phyloP scores from a whole-genome alignment of 2,329 filamentous ascomycete genomes.

The Alternaria tenuissima region DNA sequence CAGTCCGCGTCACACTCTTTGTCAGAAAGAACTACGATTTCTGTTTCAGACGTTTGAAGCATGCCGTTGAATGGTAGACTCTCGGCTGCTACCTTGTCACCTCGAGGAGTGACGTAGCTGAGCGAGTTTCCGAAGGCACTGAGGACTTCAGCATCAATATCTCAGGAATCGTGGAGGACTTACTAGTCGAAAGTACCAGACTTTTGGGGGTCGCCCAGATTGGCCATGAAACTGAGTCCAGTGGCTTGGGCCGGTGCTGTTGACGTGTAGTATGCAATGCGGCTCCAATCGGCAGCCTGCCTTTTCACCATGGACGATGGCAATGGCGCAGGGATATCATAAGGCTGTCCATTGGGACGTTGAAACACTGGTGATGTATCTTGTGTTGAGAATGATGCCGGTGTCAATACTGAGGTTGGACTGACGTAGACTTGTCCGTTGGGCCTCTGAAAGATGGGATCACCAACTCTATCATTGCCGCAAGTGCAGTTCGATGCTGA shows the following conservation, averaged over 20 bases:
- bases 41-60: constrained; percentile 44
- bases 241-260: constrained; percentile 52
- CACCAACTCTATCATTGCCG: not conserved
- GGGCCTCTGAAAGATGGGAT: not conserved
- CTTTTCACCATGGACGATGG: constrained; percentile 1
- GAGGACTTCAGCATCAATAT: constrained; percentile 10
- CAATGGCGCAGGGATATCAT: not conserved
- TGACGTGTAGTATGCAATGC: constrained; percentile 60
- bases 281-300: constrained; percentile 48
- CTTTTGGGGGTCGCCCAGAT: constrained; percentile 61
- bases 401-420: not conserved
- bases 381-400: not conserved
- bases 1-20: constrained; percentile 58
- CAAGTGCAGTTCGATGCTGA: constrained; percentile 2
- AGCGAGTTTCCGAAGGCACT: constrained; percentile 66
- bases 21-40: constrained; percentile 49
- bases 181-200: constrained; percentile 65
- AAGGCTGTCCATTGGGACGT: not conserved
- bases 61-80: constrained; percentile 61
- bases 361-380: not conserved
- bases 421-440: constrained; percentile 5
- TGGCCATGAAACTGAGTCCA: constrained; percentile 67
- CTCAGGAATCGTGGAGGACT: not conserved
- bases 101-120: constrained; percentile 61
- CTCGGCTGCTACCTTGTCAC: constrained; percentile 56